A percentile compares a stretch with the other conserved stretches of the same genome.
Evolutionary conservation across 2,329 filamentous ascomycete species (phyloP).

Genomic region (Fusarium sp.): DNA sequence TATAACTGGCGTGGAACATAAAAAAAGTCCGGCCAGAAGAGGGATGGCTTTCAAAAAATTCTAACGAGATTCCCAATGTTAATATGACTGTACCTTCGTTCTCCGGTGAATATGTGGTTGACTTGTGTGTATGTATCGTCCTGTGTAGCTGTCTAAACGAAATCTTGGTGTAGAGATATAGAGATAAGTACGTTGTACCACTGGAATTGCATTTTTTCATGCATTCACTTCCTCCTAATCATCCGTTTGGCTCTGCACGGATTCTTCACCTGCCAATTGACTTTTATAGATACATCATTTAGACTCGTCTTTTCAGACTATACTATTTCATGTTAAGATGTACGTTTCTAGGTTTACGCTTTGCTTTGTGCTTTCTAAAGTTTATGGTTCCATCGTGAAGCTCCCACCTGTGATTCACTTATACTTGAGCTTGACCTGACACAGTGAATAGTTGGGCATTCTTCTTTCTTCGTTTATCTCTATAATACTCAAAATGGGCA

Average conservation of each 20-base stretch:
- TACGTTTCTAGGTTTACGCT: background rate
- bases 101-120: slow-evolving; percentile 13
- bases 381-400: background rate
- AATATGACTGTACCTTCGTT: slow-evolving; percentile 41
- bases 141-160: background rate
- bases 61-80: slow-evolving; percentile 52
- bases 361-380: background rate
- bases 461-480: too few species aligned
- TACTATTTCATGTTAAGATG: background rate
- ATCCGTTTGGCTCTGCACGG: background rate
- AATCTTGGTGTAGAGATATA: background rate
- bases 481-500: background rate
- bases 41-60: slow-evolving; percentile 48
- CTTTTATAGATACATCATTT: background rate
- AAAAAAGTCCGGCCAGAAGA: slow-evolving; percentile 53
- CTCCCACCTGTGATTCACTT: background rate
- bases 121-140: background rate
- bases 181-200: background rate
- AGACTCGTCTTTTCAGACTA: background rate
- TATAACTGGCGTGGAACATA: slow-evolving; percentile 52
- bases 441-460: background rate
- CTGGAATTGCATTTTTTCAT: background rate
- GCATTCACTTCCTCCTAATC: too few species aligned
- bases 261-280: background rate
- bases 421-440: background rate